Base-by-base conservation (phyloP, 164 flowering plant species). In the Vitis labrusca region DNA sequence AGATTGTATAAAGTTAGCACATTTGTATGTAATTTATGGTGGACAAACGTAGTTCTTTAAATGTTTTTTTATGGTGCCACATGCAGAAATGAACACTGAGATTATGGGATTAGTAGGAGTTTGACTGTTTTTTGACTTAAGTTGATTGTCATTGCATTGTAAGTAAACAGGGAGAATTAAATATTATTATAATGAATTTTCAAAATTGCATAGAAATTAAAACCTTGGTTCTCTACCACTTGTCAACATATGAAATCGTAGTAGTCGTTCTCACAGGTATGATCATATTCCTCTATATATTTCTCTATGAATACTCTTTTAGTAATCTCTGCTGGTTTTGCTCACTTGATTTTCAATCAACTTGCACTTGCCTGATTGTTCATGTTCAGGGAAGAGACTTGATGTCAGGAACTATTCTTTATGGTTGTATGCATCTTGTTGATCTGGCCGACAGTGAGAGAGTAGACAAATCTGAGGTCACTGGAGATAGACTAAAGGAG, bases 221-320 rank as follows among this genome's bases (percentile, higher is more conserved):
- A 48, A 50, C 12, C 10, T 23, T 44, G 10, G 7, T 5, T 37
- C 5, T 37, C 44, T 37, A 0, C 44, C 44, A 2, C 44, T 37
- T 37, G 44, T 37, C 44, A 37, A 37, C 44, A 37, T 37, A 37
- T 37, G 44, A 37, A 37, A 96, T 62, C 94, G 99, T 5, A 96
- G 99, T 73, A 96, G 99, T 80, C 99, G 99, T 53, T 96, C 99
- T 64, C 99, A 96, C 70, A 96, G 99, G 99, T 91, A 64, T 53
- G 15, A n/a, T 61, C 1, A n/a, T 59, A n/a, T 51, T 59, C 16
- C 3, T 51, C 8, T 23, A 56, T 10, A 63, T 8, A 50, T 53
- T 55, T 17, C 7, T 10, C 5, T 1, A 7, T 9, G 16, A 13
- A 1, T 12, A 17, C 23, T 55, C 49, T 47, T 49, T 2, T 61